Percentiles rank a stretch among this genome's conserved stretches.
Evolutionary conservation across 768 basidiomycete genomes (phyloP).

Genomic region (Lactarius tabidus): DNA sequence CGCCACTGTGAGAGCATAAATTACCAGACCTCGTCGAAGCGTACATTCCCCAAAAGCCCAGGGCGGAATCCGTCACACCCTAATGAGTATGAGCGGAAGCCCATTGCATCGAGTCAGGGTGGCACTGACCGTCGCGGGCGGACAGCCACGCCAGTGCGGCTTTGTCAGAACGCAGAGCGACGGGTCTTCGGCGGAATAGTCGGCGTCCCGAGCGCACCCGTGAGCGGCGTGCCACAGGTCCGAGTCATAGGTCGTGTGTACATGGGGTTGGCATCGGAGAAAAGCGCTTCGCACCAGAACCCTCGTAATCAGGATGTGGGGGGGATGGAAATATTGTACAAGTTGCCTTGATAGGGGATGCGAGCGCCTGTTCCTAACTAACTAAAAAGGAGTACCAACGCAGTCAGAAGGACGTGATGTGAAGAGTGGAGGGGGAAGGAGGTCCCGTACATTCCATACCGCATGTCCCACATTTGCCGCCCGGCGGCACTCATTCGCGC

Average conservation of each 20-base stretch:
- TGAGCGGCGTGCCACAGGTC: background rate
- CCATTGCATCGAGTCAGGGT: background rate
- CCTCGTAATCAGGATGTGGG: constrained; percentile 4
- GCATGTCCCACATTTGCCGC: constrained; percentile 7
- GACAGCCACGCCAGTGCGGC: background rate
- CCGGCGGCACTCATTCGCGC: constrained; percentile 12
- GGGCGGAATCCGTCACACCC: background rate
- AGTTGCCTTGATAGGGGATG: constrained; percentile 16
- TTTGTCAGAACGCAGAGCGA: constrained; percentile 1
- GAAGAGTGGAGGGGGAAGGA: background rate
- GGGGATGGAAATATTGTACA: constrained; percentile 14
- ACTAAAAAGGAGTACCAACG: constrained; percentile 6
- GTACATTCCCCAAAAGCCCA: constrained; percentile 5
- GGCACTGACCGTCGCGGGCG: constrained; percentile 2
- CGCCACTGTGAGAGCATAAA: constrained; percentile 13
- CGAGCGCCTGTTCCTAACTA: constrained; percentile 18
- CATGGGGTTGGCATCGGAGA: constrained; percentile 16
- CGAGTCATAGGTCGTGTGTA: constrained; percentile 18
- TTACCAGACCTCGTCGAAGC: constrained; percentile 3
- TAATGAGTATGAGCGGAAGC: background rate
- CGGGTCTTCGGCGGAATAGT: background rate
- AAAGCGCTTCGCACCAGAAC: background rate
- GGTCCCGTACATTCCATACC: constrained; percentile 21
- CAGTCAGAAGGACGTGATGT: constrained; percentile 21
- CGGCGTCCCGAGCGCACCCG: background rate